Conservation (phyloP, 2,329 filamentous ascomycete genomes). For the Akanthomyces lecanii region DNA sequence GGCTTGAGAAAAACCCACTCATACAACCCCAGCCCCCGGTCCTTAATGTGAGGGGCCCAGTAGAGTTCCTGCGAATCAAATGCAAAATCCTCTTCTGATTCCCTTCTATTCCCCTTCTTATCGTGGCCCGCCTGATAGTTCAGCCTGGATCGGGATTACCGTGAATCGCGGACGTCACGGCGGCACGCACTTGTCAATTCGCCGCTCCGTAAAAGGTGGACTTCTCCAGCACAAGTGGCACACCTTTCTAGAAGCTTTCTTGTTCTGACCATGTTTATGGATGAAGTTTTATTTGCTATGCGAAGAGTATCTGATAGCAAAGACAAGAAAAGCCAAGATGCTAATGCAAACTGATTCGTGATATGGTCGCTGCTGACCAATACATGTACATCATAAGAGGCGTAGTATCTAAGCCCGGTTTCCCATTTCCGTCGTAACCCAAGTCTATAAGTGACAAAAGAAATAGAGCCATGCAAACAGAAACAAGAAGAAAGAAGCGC, state of each 20-base stretch:
- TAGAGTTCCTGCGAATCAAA: neutral
- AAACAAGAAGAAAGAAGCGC: neutral
- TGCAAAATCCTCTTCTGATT: neutral
- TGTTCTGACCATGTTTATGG: neutral
- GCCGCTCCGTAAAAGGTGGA: neutral
- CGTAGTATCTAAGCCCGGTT: slow-evolving; percentile 16
- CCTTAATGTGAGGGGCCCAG: neutral
- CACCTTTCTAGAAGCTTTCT: neutral
- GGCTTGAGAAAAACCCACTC: neutral
- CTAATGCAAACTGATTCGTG: slow-evolving; percentile 4
- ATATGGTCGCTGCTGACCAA: neutral
- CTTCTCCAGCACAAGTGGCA: neutral
- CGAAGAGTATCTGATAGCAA: neutral
- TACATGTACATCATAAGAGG: slow-evolving; percentile 10
- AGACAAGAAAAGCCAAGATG: neutral
- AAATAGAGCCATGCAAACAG: slow-evolving; percentile 5
- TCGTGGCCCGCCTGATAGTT: neutral
- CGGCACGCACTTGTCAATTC: neutral
- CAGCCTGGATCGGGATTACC: slow-evolving; percentile 3
- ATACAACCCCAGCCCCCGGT: neutral
- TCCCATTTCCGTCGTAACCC: slow-evolving; percentile 4
- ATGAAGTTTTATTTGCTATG: neutral
- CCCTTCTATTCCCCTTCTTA: neutral
- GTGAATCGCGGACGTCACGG: slow-evolving; percentile 2
- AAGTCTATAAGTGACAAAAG: slow-evolving; percentile 11